Evolutionary conservation across 192 early-diverging fungal species (phyloP), one percentile per base, ranked within the genome.

Genomic region (Coemansia guatemalensis): DNA sequence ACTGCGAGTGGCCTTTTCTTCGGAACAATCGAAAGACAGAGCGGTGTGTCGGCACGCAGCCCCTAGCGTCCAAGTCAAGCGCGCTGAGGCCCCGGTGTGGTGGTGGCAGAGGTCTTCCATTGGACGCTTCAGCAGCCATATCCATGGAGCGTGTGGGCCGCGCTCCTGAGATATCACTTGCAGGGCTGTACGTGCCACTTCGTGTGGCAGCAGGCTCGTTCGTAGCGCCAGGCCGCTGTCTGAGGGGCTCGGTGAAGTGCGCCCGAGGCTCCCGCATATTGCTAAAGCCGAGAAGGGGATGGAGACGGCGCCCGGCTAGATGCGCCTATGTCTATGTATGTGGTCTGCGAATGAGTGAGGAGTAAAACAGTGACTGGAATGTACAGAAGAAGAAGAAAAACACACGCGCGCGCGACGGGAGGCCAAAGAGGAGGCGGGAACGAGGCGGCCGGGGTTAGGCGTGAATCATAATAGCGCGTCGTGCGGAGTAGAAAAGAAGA

Each of bases 21-120:
- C 71, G 56, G 39, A 79, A 72, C 65, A 79, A 49, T 52, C 76
- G 63, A 25, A 74, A 72, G 35, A 79, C 67, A 11, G 76, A 74
- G 60, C 76, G 71, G 23, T 70, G 76, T 2, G 71, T 60, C 3
- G 76, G 76, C 53, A 79, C 76, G 53, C 76, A 79, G 21, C 76
- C 76, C 9, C 59, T 60, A 21, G 70, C 22, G 21, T 73, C 64
- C 41, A 56, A 48, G 32, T 18, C 9, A 35, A 56, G 59, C 30
- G 58, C 56, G 66, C 53, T 67, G 65, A 22, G 18, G 44, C 26
- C 51, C 51, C 22, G 51, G 23, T 52, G 51, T 9, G 47, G 44
- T 39, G 35, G 35, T 12, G 35, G 35, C 35, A 39, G 35, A 1
- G 35, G 35, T 39, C 49, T 25, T 4, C 35, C 56, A 5, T 29